Percentiles rank a stretch among this genome's conserved stretches.
phyloP scores from a whole-genome alignment of 164 flowering plant species.

The Stephania japonica region DNA sequence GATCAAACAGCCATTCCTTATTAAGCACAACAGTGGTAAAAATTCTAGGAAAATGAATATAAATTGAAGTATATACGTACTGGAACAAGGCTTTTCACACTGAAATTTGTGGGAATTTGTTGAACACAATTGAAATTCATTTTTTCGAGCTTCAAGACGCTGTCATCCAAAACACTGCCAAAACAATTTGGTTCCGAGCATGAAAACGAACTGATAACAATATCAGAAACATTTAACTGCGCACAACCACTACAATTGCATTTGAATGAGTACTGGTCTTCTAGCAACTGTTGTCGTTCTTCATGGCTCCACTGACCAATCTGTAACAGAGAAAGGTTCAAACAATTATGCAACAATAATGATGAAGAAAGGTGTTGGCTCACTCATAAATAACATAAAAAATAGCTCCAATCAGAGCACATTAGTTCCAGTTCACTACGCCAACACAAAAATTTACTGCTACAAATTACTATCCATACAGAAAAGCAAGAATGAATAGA shows the following conservation, averaged over 20 bases:
- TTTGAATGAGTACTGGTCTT: slow-evolving; percentile 62
- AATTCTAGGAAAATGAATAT: not conserved
- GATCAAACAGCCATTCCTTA: not conserved
- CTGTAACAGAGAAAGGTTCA: slow-evolving; percentile 30
- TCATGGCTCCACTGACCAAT: slow-evolving; percentile 68
- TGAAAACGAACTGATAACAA: slow-evolving; percentile 56
- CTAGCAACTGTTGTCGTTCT: slow-evolving; percentile 49
- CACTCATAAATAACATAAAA: not conserved
- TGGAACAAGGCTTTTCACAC: slow-evolving; percentile 27
- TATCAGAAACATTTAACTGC: slow-evolving; percentile 57
- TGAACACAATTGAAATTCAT: slow-evolving; percentile 22
- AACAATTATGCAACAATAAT: too few species aligned
- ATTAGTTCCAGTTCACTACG: not conserved
- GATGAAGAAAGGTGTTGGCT: not conserved
- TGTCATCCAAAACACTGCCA: slow-evolving; percentile 51
- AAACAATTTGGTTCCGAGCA: slow-evolving; percentile 54
- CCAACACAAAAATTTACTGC: not conserved
- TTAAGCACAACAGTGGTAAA: not conserved
- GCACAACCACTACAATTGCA: slow-evolving; percentile 76
- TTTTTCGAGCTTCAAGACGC: slow-evolving; percentile 23
- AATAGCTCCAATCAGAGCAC: not conserved
- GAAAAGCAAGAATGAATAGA: not conserved
- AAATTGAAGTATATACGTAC: slow-evolving; percentile 24
- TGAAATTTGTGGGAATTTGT: slow-evolving; percentile 8
- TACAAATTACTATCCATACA: not conserved